A percentile compares a stretch with the other conserved stretches of the same genome.
These are phyloP conservation scores for Pterocarpus macrocarpus DNA, from an alignment of 306 rosid species.

Conservation along the genomic window DNA sequence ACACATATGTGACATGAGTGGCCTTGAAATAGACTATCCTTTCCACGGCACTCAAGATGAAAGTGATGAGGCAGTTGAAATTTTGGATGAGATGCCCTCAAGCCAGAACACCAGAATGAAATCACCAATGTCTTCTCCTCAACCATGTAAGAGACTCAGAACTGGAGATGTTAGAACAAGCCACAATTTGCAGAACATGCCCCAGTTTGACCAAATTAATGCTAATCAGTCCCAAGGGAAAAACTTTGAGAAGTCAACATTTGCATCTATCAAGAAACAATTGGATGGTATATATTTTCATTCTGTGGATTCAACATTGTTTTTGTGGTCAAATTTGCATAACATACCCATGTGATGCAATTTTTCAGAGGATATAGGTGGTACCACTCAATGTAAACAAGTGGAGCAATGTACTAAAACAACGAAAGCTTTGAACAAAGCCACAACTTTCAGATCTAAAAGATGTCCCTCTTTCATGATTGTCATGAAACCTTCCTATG, in stretches of 20 bases:
- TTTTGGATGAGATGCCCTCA: slow-evolving; percentile 2
- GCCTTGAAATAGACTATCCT: slow-evolving; percentile 22
- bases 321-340: neutral
- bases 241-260: neutral
- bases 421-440: neutral
- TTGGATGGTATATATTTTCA: neutral
- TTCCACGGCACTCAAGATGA: neutral
- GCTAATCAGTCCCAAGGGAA: neutral
- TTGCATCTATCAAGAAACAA: neutral
- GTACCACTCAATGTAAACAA: neutral
- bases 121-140: slow-evolving; percentile 7
- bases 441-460: slow-evolving; percentile 6
- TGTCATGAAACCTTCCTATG: slow-evolving; percentile 13
- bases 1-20: slow-evolving; percentile 18
- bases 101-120: neutral
- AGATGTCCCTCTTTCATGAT: slow-evolving; percentile 14
- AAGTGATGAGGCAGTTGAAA: neutral
- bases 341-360: neutral
- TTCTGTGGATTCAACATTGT: no score
- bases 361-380: slow-evolving; percentile 1
- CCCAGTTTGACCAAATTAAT: neutral
- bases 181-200: neutral
- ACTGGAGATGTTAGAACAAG: slow-evolving; percentile 10
- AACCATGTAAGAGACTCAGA: neutral
- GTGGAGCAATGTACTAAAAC: neutral